Percentiles rank a stretch among this genome's conserved stretches.
Evolutionary conservation across 192 early-diverging fungal species (phyloP).

Genomic region (Coemansia aciculifera): DNA sequence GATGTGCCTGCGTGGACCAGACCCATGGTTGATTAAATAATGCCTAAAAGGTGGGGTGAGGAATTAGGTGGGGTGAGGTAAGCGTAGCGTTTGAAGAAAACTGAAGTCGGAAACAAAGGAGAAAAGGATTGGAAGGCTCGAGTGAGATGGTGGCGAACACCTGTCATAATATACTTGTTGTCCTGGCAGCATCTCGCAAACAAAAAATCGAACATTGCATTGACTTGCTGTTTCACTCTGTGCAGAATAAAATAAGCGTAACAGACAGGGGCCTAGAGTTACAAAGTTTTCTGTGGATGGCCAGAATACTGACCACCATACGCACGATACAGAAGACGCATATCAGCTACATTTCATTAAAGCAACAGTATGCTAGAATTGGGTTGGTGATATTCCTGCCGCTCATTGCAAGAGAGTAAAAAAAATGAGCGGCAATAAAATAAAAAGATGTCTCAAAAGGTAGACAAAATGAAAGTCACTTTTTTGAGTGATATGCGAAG

Average conservation of each 20-base stretch:
- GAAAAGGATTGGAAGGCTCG: not conserved
- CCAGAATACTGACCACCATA: not conserved
- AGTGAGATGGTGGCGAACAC: not conserved
- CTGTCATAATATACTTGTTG: not conserved
- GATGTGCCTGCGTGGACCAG: slow-evolving; percentile 36
- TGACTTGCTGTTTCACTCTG: not conserved
- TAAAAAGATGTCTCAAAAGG: not conserved
- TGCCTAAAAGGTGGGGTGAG: not conserved
- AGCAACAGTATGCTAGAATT: not conserved
- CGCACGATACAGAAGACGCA: not conserved
- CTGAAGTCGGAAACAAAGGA: not conserved
- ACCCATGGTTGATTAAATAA: slow-evolving; percentile 36
- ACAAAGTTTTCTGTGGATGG: not conserved
- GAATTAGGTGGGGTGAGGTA: slow-evolving; percentile 1
- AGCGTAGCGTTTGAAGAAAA: not conserved
- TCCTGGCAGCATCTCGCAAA: not conserved
- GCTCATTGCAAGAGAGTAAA: not conserved
- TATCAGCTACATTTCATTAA: not conserved
- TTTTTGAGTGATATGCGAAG: not conserved
- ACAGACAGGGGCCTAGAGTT: not conserved
- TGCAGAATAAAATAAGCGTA: not conserved
- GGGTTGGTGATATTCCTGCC: not conserved
- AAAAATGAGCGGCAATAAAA: not conserved
- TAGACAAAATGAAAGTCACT: not conserved
- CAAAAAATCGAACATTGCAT: not conserved